phyloP scores from a whole-genome alignment of 805 yeast genomes.

The Pachysolen tannophilus region DNA sequence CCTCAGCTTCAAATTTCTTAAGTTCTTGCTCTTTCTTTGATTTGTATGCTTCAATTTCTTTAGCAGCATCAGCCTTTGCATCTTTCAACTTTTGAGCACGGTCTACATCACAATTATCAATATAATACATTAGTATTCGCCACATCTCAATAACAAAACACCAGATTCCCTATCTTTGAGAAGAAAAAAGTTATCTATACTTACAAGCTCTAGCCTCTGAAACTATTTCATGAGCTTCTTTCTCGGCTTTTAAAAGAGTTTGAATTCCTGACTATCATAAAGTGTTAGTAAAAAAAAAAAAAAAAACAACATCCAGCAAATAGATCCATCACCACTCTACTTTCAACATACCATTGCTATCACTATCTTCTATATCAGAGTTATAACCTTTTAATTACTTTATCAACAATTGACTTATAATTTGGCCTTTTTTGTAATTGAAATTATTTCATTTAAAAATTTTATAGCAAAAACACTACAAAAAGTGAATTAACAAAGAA shows the following conservation, averaged over 20 bases:
- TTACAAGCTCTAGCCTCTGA: conserved; percentile 82
- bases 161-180: neutral
- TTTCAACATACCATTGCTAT: too few species aligned
- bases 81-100: conserved; percentile 86
- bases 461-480: too few species aligned
- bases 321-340: too few species aligned
- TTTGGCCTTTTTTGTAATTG: too few species aligned
- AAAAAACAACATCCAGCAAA: too few species aligned
- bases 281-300: neutral
- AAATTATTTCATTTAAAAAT: too few species aligned
- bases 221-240: conserved; percentile 94
- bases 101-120: conserved; percentile 27
- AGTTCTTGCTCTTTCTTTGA: conserved; percentile 76
- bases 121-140: too few species aligned
- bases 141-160: neutral
- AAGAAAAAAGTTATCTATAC: conserved; percentile 18
- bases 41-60: conserved; percentile 84
- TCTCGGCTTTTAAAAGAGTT: conserved; percentile 74
- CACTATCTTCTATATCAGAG: too few species aligned
- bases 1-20: conserved; percentile 57
- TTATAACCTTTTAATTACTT: too few species aligned
- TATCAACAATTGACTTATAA: too few species aligned
- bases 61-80: conserved; percentile 88
- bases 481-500: too few species aligned
- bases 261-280: conserved; percentile 46